Conservation (phyloP, 768 basidiomycete genomes). For the Lactarius hatsudake region DNA sequence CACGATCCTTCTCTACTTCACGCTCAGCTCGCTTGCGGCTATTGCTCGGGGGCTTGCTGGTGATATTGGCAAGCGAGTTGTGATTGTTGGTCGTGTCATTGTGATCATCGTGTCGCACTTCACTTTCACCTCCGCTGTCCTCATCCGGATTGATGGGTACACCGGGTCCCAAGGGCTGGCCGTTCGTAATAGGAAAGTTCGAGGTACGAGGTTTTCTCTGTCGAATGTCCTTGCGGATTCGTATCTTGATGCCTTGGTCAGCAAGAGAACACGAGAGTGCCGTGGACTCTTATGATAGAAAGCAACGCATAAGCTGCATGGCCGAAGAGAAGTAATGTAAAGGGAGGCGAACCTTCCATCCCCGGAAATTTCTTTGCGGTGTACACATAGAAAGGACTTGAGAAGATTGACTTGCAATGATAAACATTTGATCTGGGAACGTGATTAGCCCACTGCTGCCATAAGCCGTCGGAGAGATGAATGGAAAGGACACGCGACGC, state of each 20-base stretch:
- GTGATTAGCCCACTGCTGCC: neutral
- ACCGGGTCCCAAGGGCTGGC: conserved; percentile 18
- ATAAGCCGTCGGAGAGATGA: neutral
- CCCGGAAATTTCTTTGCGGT: conserved; percentile 97
- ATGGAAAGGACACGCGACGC: conserved; percentile 20
- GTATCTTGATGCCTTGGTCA: conserved; percentile 95
- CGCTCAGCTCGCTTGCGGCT: conserved; percentile 25
- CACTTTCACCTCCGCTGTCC: conserved; percentile 26
- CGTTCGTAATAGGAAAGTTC: conserved; percentile 21
- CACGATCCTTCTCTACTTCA: conserved; percentile 27
- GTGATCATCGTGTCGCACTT: conserved; percentile 24
- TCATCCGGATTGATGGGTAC: conserved; percentile 25
- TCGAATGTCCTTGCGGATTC: conserved; percentile 88
- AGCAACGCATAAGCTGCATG: conserved; percentile 8
- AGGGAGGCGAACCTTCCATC: conserved; percentile 71
- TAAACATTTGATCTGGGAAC: conserved; percentile 69
- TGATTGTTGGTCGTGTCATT: conserved; percentile 23
- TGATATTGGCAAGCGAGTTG: conserved; percentile 21
- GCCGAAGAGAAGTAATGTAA: conserved; percentile 1
- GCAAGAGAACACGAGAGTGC: conserved; percentile 85
- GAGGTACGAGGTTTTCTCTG: conserved; percentile 59
- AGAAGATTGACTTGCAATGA: conserved; percentile 88
- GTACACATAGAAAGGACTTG: conserved; percentile 89
- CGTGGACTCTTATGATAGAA: conserved; percentile 64
- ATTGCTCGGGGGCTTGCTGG: conserved; percentile 13